phyloP scores from a whole-genome alignment of 2,329 filamentous ascomycete species.

The Fusarium sp. region DNA sequence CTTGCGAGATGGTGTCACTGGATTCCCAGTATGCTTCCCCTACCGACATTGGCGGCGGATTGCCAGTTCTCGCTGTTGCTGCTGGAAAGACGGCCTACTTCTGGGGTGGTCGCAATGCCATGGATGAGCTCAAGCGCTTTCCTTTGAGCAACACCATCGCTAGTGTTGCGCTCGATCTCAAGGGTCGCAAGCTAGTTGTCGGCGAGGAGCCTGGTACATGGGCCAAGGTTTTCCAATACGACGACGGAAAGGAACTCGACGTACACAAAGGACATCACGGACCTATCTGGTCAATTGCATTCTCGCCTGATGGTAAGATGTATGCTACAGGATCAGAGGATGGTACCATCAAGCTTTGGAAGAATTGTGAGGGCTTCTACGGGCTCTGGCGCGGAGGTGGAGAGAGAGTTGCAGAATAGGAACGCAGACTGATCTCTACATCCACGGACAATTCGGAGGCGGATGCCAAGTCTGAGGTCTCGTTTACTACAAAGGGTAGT shows the following conservation, averaged over 20 bases:
- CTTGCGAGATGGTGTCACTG: constrained; percentile 85
- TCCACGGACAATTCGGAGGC: constrained; percentile 22
- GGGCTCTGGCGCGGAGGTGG: constrained; percentile 69
- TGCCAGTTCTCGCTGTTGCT: constrained; percentile 83
- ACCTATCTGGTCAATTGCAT: constrained; percentile 94
- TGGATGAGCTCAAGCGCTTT: constrained; percentile 78
- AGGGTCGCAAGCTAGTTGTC: constrained; percentile 84
- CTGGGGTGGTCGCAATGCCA: constrained; percentile 80
- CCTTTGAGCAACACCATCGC: constrained; percentile 86
- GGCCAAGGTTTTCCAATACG: constrained; percentile 94
- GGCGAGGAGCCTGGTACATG: constrained; percentile 93
- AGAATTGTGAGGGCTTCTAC: constrained; percentile 73
- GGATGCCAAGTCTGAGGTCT: not conserved
- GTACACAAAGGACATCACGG: constrained; percentile 97
- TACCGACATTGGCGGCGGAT: constrained; percentile 71
- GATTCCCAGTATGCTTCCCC: constrained; percentile 66
- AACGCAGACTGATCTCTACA: constrained; percentile 33
- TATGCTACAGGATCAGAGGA: constrained; percentile 98
- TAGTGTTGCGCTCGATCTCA: constrained; percentile 87
- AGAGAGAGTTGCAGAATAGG: constrained; percentile 51
- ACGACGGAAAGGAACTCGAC: constrained; percentile 84
- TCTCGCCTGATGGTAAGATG: constrained; percentile 93
- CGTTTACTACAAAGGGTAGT: constrained; percentile 16
- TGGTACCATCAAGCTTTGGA: constrained; percentile 94
- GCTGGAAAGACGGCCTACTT: constrained; percentile 96